Base-by-base conservation (phyloP, 148 eudicot species). In the Spergularia marina region DNA sequence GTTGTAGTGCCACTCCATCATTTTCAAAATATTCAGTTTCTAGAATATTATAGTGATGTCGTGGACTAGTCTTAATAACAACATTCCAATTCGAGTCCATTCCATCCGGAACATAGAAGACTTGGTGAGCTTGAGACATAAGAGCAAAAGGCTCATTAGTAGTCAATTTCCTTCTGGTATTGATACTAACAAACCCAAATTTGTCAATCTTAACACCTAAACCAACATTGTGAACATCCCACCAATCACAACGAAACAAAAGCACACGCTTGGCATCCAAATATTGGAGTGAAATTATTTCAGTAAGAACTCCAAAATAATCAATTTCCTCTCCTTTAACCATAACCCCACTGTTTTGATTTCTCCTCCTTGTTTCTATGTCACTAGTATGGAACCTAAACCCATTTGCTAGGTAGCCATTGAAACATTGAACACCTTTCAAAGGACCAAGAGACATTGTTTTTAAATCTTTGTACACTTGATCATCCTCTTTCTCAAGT, bases 271-370 rank as follows among this genome's bases (percentile, higher is more conserved):
- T 70, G 2, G 53, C 61, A 41, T 58, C 20, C 16, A 76, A 76
- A 47, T 56, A 76, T 56, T 68, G 74, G 5, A 68, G 3, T 0
- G 7, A n/a, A 60, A 77, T 30, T 4, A 77, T 70, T 21, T 77
- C 74, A 5, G 68, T 59, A 7, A 77, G 14, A 60, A 69, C 57
- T 0, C 69, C 69, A 49, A 18, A 77, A 16, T 77, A 77, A 7
- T 70, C 74, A 5, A 4, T 5, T 61, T 25, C 12, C 13, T 7
- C 30, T 4, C 62, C 80, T 47, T 77, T 12, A 1, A 69, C 74
- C 68, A 70, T 60, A 11, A 70, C 21, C 4, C 67, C 73, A 68
- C 78, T 76, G 57, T 76, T 76, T 13, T 76, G 73, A 53, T 65
- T 14, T 17, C 15, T 54, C 64, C 71, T 49, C 40, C 8, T 73